phyloP scores from a whole-genome alignment of 805 yeast species.

The Wickerhamomyces kurtzmanii region DNA sequence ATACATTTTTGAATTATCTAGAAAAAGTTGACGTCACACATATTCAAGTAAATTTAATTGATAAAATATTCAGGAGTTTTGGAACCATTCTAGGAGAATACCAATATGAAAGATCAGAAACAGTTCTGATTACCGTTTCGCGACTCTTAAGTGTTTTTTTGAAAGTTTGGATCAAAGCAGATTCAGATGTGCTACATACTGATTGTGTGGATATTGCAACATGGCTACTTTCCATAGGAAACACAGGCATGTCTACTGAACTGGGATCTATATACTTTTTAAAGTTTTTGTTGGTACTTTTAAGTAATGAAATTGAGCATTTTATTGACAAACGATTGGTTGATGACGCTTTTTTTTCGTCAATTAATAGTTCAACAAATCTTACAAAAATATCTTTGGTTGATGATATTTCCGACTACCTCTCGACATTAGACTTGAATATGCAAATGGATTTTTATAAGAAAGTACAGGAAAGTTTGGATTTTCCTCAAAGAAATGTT shows the following conservation, averaged over 20 bases:
- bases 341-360: no score
- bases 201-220: constrained; percentile 38
- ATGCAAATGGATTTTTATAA: no score
- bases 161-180: constrained; percentile 16
- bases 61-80: constrained; percentile 5
- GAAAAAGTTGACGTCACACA: constrained; percentile 2
- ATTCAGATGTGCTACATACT: constrained; percentile 17
- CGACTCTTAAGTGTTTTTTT: constrained; percentile 18
- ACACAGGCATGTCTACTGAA: constrained; percentile 30
- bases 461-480: no score
- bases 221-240: constrained; percentile 32
- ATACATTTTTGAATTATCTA: constrained; percentile 3
- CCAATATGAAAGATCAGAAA: constrained; percentile 28
- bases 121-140: constrained; percentile 24
- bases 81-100: constrained; percentile 16
- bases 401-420: no score
- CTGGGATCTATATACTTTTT: constrained; percentile 23
- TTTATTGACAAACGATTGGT: no score
- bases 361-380: no score
- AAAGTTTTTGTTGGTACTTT: constrained; percentile 22
- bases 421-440: no score
- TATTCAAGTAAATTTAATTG: constrained; percentile 3
- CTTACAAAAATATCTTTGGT: no score
- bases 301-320: no score
- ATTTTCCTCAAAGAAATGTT: no score